These are phyloP conservation scores for Microsporum canis DNA, from an alignment of 2,329 filamentous ascomycete species.

Conservation along the genomic window DNA sequence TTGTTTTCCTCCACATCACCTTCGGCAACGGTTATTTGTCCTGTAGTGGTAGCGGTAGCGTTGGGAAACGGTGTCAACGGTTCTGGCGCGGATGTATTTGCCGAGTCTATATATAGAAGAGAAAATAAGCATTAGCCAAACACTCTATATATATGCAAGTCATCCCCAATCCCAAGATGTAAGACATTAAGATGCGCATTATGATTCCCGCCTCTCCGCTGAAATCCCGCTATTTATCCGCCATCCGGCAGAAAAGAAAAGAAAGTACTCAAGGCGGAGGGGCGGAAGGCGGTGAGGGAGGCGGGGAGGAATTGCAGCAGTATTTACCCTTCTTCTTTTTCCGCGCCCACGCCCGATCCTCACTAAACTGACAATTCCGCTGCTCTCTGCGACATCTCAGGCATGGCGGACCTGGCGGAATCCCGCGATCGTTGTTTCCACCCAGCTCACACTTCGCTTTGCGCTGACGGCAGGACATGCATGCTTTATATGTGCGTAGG, in stretches of 20 bases:
- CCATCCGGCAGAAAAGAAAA: neutral
- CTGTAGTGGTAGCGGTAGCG: constrained; percentile 5
- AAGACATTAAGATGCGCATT: neutral
- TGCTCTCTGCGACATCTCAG: constrained; percentile 41
- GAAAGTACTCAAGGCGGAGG: neutral
- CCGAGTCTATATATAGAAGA: neutral
- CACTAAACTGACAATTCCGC: constrained; percentile 39
- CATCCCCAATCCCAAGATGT: neutral
- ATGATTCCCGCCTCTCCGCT: neutral
- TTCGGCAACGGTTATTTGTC: constrained; percentile 11
- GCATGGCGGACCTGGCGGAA: constrained; percentile 31
- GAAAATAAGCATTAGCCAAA: neutral
- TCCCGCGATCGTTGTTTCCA: constrained; percentile 28
- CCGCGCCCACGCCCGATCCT: constrained; percentile 33
- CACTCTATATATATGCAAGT: neutral
- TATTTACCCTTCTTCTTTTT: constrained; percentile 20
- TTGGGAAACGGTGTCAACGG: constrained; percentile 2
- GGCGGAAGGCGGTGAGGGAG: neutral
- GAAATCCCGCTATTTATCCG: neutral
- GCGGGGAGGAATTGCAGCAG: neutral
- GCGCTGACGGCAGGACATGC: constrained; percentile 41
- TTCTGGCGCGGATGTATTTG: constrained; percentile 4
- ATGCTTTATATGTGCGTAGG: constrained; percentile 46
- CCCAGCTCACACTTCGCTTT: constrained; percentile 44
- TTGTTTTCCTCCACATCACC: constrained; percentile 1